Evolutionary conservation across 805 yeast species (phyloP), one percentile per base, ranked within the genome.

Genomic region (Kodamaea jinghongensis): DNA sequence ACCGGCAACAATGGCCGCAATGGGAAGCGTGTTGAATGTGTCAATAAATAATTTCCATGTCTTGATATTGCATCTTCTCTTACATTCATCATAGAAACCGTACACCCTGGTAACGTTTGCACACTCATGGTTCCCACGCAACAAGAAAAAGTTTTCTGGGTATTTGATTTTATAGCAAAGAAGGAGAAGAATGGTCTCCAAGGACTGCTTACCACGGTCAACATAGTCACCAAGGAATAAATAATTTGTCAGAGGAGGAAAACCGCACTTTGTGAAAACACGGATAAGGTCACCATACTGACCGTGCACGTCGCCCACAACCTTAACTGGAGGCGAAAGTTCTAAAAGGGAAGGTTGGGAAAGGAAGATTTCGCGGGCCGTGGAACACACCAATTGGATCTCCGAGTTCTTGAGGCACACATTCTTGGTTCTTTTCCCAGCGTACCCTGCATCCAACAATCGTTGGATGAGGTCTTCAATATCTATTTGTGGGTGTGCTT

Each of bases 41-140:
- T 93, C 99, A 50, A 93, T 79, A 56, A 93, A 93, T 20, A 79
- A 66, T 59, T 90, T 89, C 99, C 99, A 93, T 1, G 90, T 85
- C 59, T 91, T 93, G 53, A 90, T 78, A 55, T 84, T 86, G 54
- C 96, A 80, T 45, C 99, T 75, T 54, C 99, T 78, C 61, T 93
- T 93, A 70, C 99, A 93, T 66, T 93, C 99, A 65, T 93, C 99
- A 60, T 89, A 93, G 57, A 93, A 93, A 2, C 99, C 99, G 63
- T 93, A 93, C 23, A 93, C 96, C 48, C 96, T 78, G 1, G 98
- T 91, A 41, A 93, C 95, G 56, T 87, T 88, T 14, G 99, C 97
- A 63, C 96, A 87, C 67, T 93, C 99, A 65, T 93, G 99, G 63
- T 93, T 93, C 14, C 99, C 99, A 51, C 99, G 72, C 31, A 93